These are phyloP conservation scores for Huntiella moniliformis DNA, from an alignment of 2,329 filamentous ascomycete genomes.

Conservation along the genomic window DNA sequence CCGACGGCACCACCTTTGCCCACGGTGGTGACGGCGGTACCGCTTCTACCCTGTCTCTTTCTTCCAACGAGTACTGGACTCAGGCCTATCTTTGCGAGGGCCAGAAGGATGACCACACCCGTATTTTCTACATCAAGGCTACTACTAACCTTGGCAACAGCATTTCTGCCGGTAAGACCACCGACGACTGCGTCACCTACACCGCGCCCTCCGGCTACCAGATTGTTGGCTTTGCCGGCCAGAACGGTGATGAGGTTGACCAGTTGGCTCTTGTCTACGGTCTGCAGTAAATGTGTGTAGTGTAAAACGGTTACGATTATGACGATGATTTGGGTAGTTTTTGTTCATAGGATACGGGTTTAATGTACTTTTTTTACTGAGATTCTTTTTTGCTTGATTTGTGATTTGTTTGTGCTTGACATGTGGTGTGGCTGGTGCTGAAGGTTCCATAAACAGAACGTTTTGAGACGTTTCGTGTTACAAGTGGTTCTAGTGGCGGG, in stretches of 20 bases:
- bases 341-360: not conserved
- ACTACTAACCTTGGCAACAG: conserved; percentile 30
- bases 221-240: conserved; percentile 34
- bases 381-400: too few species aligned
- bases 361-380: too few species aligned
- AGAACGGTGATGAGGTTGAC: conserved; percentile 36
- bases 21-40: conserved; percentile 37
- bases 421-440: too few species aligned
- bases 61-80: conserved; percentile 28
- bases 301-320: not conserved
- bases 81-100: conserved; percentile 31
- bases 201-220: conserved; percentile 29
- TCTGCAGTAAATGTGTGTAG: conserved; percentile 18
- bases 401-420: too few species aligned
- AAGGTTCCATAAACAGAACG: too few species aligned
- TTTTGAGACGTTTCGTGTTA: too few species aligned
- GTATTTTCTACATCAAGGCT: conserved; percentile 37
- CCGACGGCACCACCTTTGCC: conserved; percentile 27
- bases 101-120: conserved; percentile 25
- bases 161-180: conserved; percentile 26
- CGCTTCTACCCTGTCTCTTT: conserved; percentile 24
- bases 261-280: conserved; percentile 31
- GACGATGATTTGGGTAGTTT: not conserved
- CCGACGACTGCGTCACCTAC: conserved; percentile 27
- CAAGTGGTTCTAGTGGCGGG: too few species aligned